Evolutionary conservation across 495 filamentous ascomycete genomes (phyloP), one percentile per base, ranked within the genome.

Genomic region (Penicillium pancosmium): DNA sequence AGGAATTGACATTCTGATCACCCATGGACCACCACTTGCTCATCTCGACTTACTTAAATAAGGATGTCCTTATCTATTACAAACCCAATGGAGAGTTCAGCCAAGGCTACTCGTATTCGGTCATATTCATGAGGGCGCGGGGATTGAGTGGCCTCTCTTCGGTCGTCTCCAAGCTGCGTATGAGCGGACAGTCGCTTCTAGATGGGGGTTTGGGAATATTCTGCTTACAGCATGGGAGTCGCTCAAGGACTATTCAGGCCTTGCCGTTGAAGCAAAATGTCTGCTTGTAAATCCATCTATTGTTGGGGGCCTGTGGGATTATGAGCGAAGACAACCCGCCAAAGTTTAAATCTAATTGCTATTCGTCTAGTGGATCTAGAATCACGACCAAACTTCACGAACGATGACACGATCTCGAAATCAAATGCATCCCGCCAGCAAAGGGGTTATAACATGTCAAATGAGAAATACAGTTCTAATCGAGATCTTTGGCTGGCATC

Each of bases 61-160:
- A 35, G 91, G 90, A 13, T 91, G 87, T 62, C 73, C 81, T 55
- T 73, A 78, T 41, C 78, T 93, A 8, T 75, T 90, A 5, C 68
- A 74, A 16, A 85, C 88, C 23, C 63, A 90, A 19, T 89, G 88
- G 87, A 74, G 80, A 8, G 82, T 89, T 46, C 81, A 79, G 61
- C 88, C 90, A 18, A 75, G 73, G 25, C 70, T 93, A 36, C 90
- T 92, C 72, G 78, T 92, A 46, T 92, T 91, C 71, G 90, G 90
- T 4, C 90, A 93, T 70, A 73, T 91, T 6, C 91, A 93, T 70
- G 85, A 77, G 57, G 84, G 82, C n/a, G 71, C 81, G 55, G 87
- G 87, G 3, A 62, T 52, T 6, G 63, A 69, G 0, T 69, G 10
- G 57, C 46, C 70, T 43, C 21, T 53, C 31, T 71, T 68, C 15